phyloP scores from a whole-genome alignment of 2,329 filamentous ascomycete species.

The Talaromyces marneffei region DNA sequence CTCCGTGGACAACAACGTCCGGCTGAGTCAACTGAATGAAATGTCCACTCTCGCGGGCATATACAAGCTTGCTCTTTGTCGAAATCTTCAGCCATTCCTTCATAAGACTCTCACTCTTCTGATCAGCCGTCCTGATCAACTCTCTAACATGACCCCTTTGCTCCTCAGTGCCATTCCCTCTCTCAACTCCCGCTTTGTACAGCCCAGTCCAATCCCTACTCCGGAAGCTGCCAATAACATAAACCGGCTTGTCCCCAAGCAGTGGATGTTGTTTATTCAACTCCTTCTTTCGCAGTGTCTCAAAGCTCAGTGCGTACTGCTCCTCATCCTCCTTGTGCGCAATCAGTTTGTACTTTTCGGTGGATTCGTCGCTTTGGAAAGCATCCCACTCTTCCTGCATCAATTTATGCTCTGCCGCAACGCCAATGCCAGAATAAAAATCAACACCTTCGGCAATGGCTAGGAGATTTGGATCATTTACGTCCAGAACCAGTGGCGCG shows the following conservation, averaged over 20 bases:
- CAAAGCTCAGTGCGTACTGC: constrained; percentile 19
- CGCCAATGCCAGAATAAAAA: constrained; percentile 17
- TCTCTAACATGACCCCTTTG: constrained; percentile 25
- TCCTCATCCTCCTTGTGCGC: constrained; percentile 6
- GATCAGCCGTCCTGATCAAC: constrained; percentile 24
- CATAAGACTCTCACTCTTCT: constrained; percentile 26
- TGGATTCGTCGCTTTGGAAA: constrained; percentile 17
- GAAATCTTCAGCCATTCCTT: constrained; percentile 25
- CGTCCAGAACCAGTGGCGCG: constrained; percentile 6
- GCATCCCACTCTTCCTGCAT: constrained; percentile 14
- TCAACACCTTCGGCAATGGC: constrained; percentile 16
- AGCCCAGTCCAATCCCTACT: constrained; percentile 27
- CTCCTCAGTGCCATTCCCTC: constrained; percentile 30
- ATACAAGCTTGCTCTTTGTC: constrained; percentile 24
- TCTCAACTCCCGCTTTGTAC: constrained; percentile 28
- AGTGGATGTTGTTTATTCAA: constrained; percentile 23
- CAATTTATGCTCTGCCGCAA: constrained; percentile 12
- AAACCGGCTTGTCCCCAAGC: constrained; percentile 21
- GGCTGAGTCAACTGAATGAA: constrained; percentile 33
- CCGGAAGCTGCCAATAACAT: constrained; percentile 22
- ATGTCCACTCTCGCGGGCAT: constrained; percentile 31
- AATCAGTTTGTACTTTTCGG: constrained; percentile 14
- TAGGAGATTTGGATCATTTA: constrained; percentile 15
- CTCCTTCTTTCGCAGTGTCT: constrained; percentile 25
- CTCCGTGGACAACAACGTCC: constrained; percentile 30